Base-by-base conservation (phyloP, 345 rosid species). In the Boechera stricta region DNA sequence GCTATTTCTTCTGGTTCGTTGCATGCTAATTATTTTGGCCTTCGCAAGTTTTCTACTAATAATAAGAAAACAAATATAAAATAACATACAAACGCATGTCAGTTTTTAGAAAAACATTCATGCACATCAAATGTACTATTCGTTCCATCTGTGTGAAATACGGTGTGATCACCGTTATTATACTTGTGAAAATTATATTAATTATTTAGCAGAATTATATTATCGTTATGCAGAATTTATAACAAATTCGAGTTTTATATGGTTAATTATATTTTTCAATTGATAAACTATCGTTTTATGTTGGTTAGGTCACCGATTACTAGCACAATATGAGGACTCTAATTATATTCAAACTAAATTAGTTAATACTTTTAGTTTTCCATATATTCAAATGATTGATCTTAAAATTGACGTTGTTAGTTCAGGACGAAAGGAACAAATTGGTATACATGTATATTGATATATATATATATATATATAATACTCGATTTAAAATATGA, bases 21-120 rank as follows among this genome's bases (percentile, higher is more conserved):
- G 64, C 64, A 31, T 41, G 38, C 45, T 32, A 61, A 41, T 51
- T 18, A 4, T 48, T 66, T 12, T 76, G 31, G 69, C 24, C 69
- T 18, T 67, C 73, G 16, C 73, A 58, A 29, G 24, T 44, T 69
- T 51, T 33, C 68, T 75, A 59, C 32, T 47, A 57, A n/a, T 47
- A 64, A 54, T 67, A 39, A 66, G 58, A 45, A 11, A 74, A 45
- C 51, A 75, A 10, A 29, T 7, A 15, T 4, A 45, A 15, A 33
- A 2, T 28, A 51, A 11, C 21, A 54, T 35, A 74, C 24, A 66
- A 47, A 60, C 49, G 26, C 42, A 54, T 64, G 45, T 15, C 28
- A 44, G 5, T 13, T 2, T 32, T 64, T 55, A 65, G 72, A 54
- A 59, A 67, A 49, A 51, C 42, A 67, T 75, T 29, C 68, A 67